Evolutionary conservation across 2,329 filamentous ascomycete species (phyloP), one percentile per base, ranked within the genome.

Genomic region (Pseudocercospora macadamiae): DNA sequence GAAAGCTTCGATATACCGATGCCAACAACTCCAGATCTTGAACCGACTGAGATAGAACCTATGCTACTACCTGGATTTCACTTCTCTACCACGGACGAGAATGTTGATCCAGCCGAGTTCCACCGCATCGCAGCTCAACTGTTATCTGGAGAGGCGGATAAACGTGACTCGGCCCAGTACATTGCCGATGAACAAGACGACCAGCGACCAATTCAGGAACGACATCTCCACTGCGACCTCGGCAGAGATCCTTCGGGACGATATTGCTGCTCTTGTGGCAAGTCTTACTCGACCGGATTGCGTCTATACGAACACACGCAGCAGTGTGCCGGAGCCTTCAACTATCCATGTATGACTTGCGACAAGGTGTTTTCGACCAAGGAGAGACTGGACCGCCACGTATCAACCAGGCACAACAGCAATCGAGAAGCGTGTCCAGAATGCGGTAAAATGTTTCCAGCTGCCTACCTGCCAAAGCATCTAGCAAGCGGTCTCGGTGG

Each of bases 91-190:
- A 61, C 51, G 3, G 61, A 66, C 44, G 55, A 57, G 21, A 48
- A 54, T n/a, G 61, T 62, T 16, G 60, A 65, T 36, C 54, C 60
- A 2, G 57, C 57, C n/a, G 63, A 66, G 44, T 66, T 66, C 48
- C 64, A 66, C 36, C 63, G 63, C 28, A 53, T 64, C 16, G 64
- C 64, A 23, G 64, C 63, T 18, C 63, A 62, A 26, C 59, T 66
- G 5, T 54, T 66, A 0, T 61, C 63, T 7, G 64, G 64, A 9
- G 60, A 64, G 21, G 18, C 45, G 9, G 12, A 21, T 14, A 55
- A 58, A 32, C 47, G 54, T 19, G 52, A 60, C 32, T 60, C 55
- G n/a, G 34, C 34, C 10, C 23, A 51, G 16, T 26, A 42, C 14
- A 42, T 62, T 12, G 39, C 45, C 10, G 57, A 62, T 4, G 59